Percentiles rank a stretch among this genome's conserved stretches.
Evolutionary conservation across 139 green algal species (phyloP).

Genomic region (Eudorina sp.): DNA sequence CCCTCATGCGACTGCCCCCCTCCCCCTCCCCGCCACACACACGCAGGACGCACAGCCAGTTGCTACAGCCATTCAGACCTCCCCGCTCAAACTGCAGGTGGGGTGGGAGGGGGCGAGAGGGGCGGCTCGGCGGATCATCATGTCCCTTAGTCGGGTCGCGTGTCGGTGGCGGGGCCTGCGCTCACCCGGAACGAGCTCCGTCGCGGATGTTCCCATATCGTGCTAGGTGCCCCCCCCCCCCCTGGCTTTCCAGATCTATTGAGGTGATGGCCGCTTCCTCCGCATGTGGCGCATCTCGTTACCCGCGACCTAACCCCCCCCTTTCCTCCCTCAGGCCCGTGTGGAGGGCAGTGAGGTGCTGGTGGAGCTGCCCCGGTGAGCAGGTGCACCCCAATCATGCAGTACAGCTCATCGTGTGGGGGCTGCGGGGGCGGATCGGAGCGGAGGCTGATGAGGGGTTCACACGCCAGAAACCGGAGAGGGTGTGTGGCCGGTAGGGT

Average conservation of each 20-base stretch:
- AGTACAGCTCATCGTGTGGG: too few relatives aligned
- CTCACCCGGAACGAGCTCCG: background rate
- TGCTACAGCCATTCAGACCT: conserved; percentile 72
- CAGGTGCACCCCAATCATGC: too few relatives aligned
- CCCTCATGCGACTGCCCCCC: too few relatives aligned
- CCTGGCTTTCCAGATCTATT: too few relatives aligned
- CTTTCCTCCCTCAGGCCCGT: background rate
- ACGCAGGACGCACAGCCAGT: conserved; percentile 71
- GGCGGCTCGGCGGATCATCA: too few relatives aligned
- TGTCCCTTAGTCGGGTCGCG: conserved; percentile 48
- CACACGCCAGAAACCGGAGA: background rate
- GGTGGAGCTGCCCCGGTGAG: conserved; percentile 55
- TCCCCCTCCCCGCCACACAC: too few relatives aligned
- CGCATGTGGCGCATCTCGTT: background rate
- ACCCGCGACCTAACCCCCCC: conserved; percentile 60
- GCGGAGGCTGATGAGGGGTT: background rate
- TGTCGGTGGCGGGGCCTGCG: conserved; percentile 53
- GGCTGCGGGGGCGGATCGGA: background rate
- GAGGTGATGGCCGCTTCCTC: background rate
- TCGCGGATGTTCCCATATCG: background rate
- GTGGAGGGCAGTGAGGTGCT: conserved; percentile 58
- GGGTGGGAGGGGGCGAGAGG: background rate
- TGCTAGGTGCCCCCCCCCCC: background rate
- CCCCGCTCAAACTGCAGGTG: conserved; percentile 74
- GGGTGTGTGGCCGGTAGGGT: too few relatives aligned